These are phyloP conservation scores for Beta corolliflora DNA, from an alignment of 179 eudicot genomes.

Conservation along the genomic window DNA sequence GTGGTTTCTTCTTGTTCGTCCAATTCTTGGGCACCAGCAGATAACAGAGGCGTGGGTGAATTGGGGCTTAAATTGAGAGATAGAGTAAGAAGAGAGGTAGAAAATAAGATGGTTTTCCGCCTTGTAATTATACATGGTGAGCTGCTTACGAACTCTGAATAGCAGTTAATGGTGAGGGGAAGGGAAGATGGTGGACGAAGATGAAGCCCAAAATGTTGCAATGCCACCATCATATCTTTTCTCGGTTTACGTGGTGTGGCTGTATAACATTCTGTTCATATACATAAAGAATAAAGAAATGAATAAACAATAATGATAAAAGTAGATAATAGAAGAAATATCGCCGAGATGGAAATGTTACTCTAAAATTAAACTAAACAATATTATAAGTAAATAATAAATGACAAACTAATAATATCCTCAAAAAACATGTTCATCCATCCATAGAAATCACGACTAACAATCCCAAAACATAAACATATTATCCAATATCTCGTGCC, in stretches of 20 bases:
- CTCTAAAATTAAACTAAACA: too few species aligned
- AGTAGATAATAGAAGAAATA: too few species aligned
- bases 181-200: constrained; percentile 5
- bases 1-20: constrained; percentile 66
- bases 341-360: too few species aligned
- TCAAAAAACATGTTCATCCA: too few species aligned
- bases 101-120: constrained; percentile 45
- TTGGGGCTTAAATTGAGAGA: constrained; percentile 23
- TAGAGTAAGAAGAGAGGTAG: constrained; percentile 42
- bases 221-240: background rate
- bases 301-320: too few species aligned
- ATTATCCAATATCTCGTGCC: too few species aligned
- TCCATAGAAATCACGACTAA: too few species aligned
- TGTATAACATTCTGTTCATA: too few species aligned
- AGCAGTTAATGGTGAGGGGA: constrained; percentile 2
- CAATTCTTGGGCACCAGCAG: constrained; percentile 45
- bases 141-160: background rate
- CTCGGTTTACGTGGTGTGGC: background rate
- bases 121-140: constrained; percentile 16
- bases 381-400: too few species aligned
- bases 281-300: too few species aligned
- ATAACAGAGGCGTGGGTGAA: constrained; percentile 18
- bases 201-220: background rate
- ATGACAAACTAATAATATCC: too few species aligned
- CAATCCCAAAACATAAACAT: too few species aligned